phyloP scores from a whole-genome alignment of 805 yeast genomes.

The Wickerhamomyces strasburgensis region DNA sequence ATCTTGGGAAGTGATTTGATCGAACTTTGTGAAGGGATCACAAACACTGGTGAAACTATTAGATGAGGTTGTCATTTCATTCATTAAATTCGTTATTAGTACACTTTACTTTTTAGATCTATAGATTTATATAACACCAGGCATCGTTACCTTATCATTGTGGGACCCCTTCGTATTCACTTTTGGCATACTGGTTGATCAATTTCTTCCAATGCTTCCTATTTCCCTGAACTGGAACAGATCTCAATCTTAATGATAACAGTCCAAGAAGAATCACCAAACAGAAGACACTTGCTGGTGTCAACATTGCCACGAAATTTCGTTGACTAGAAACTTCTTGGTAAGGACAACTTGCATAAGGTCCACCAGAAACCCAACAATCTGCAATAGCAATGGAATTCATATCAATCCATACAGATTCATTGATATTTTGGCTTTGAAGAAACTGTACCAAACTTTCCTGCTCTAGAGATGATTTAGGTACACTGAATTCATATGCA shows the following conservation, averaged over 20 bases:
- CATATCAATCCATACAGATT: constrained; percentile 66
- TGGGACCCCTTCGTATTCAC: constrained; percentile 86
- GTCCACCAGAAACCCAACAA: constrained; percentile 88
- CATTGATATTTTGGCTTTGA: constrained; percentile 19
- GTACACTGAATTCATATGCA: constrained; percentile 38
- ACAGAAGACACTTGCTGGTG: constrained; percentile 62
- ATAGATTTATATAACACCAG: no score
- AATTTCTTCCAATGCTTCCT: constrained; percentile 60
- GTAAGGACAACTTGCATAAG: constrained; percentile 75
- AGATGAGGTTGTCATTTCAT: constrained; percentile 15
- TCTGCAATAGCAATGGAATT: constrained; percentile 68
- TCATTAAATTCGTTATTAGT: not conserved
- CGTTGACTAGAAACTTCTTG: constrained; percentile 46
- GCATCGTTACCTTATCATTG: constrained; percentile 32
- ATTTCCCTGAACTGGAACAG: constrained; percentile 66
- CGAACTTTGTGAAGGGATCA: constrained; percentile 54
- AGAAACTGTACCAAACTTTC: constrained; percentile 20
- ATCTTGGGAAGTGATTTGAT: constrained; percentile 52
- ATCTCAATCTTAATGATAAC: constrained; percentile 48
- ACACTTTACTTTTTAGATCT: no score
- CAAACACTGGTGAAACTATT: constrained; percentile 24
- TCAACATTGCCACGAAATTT: constrained; percentile 56
- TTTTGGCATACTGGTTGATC: constrained; percentile 47
- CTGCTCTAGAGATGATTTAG: constrained; percentile 47
- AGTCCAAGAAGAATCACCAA: constrained; percentile 43